phyloP scores from a whole-genome alignment of 1,139 yeast genomes.

The Nakaseomyces nivariensis region DNA sequence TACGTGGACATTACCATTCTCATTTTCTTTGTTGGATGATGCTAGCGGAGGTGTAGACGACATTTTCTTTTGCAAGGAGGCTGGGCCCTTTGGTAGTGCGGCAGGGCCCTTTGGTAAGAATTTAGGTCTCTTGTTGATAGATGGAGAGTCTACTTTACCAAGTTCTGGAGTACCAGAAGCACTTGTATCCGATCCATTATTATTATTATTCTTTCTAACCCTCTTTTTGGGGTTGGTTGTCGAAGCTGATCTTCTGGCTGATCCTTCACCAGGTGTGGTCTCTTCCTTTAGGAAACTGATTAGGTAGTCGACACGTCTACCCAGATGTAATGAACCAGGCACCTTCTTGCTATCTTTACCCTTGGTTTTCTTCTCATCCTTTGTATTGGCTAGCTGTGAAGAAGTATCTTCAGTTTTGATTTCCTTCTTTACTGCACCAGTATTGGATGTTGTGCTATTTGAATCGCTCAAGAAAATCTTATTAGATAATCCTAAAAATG shows the following conservation, averaged over 20 bases:
- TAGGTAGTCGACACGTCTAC: constrained; percentile 87
- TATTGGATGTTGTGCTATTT: constrained; percentile 3
- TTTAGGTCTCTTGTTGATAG: constrained; percentile 8
- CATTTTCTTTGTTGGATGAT: constrained; percentile 4
- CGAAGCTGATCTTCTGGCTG: constrained; percentile 6
- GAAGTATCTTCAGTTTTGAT: not conserved
- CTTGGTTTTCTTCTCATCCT: constrained; percentile 18
- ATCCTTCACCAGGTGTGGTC: constrained; percentile 9
- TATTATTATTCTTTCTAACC: constrained; percentile 8
- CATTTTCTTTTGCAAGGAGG: constrained; percentile 1
- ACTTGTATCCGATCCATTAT: not conserved
- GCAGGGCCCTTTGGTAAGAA: constrained; percentile 18
- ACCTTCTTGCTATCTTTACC: constrained; percentile 42
- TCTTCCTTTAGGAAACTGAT: constrained; percentile 43
- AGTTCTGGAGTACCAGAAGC: not conserved
- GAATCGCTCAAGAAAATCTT: constrained; percentile 56
- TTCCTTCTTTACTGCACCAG: not conserved
- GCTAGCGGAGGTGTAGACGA: constrained; percentile 1
- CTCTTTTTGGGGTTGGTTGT: constrained; percentile 12
- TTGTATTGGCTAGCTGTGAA: not conserved
- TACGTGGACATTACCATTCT: constrained; percentile 25
- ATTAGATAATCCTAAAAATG: constrained; percentile 75
- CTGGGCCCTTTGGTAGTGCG: constrained; percentile 4
- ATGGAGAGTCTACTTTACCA: not conserved
- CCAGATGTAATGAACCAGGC: constrained; percentile 89